Evolutionary conservation across 2,329 filamentous ascomycete species (phyloP).

Genomic region (Pyricularia pennisetigena): DNA sequence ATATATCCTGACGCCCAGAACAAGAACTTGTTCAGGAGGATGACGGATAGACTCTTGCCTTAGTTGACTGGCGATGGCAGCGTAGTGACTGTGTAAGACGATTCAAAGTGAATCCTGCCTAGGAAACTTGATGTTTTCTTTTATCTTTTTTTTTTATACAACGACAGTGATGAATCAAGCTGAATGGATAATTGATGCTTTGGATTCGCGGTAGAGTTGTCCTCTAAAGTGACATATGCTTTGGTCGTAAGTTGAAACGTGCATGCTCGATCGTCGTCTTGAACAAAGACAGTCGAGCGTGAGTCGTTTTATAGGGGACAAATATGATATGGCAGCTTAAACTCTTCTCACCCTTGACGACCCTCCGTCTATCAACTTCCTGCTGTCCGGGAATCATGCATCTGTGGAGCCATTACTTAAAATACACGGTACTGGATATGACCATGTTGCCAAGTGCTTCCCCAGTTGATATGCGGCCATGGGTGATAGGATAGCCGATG

Average conservation of each 20-base stretch:
- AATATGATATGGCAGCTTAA: neutral
- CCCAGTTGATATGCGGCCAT: neutral
- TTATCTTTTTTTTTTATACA: no score
- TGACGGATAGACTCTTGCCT: neutral
- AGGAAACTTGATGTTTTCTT: neutral
- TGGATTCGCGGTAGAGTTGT: neutral
- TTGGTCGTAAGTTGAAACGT: neutral
- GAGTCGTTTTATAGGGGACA: neutral
- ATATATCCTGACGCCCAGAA: neutral
- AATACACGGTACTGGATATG: neutral
- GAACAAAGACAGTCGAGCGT: neutral
- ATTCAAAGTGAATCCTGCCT: neutral
- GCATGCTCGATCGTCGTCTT: neutral
- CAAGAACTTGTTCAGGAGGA: neutral
- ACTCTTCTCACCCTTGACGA: neutral
- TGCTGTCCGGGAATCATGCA: neutral
- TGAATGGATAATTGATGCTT: neutral
- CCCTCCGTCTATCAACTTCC: neutral
- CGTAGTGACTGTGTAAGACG: neutral
- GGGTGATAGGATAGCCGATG: neutral
- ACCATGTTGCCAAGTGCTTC: neutral
- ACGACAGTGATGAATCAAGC: neutral
- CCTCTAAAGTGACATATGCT: neutral
- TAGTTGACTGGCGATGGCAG: neutral
- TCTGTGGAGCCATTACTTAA: neutral